Conservation (phyloP, 352 stramenopile genomes). For the Phytophthora brassicae region DNA sequence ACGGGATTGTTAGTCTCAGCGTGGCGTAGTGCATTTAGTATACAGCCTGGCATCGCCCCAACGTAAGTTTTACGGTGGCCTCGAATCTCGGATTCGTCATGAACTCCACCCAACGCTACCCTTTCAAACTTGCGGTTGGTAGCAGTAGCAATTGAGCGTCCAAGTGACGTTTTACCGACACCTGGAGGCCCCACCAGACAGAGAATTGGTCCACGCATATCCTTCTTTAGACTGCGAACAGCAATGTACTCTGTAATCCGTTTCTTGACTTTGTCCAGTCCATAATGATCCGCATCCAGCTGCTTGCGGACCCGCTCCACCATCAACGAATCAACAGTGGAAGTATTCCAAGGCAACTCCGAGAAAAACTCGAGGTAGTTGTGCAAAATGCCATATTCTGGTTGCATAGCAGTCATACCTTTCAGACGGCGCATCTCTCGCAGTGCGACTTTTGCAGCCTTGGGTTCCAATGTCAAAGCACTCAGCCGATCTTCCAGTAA, state of each 20-base stretch:
- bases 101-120: conserved; percentile 74
- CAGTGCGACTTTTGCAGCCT: conserved; percentile 59
- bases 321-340: conserved; percentile 56
- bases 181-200: conserved; percentile 86
- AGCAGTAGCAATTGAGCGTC: conserved; percentile 74
- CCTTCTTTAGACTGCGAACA: conserved; percentile 74
- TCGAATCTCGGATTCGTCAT: conserved; percentile 85
- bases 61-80: conserved; percentile 89
- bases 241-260: conserved; percentile 88
- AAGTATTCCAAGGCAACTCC: conserved; percentile 64
- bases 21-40: conserved; percentile 77
- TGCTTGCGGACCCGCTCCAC: conserved; percentile 61
- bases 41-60: conserved; percentile 82
- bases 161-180: conserved; percentile 84
- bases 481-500: conserved; percentile 63
- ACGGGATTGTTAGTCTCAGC: conserved; percentile 79
- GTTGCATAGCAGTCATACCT: conserved; percentile 72
- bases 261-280: conserved; percentile 83
- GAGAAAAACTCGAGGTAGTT: conserved; percentile 85
- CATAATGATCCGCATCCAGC: conserved; percentile 80
- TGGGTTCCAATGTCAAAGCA: conserved; percentile 47
- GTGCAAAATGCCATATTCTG: conserved; percentile 78
- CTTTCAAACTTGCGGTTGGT: conserved; percentile 80
- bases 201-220: conserved; percentile 88
- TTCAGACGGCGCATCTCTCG: conserved; percentile 72